These are phyloP conservation scores for Phytophthora quininea DNA, from an alignment of 352 stramenopile species.

Conservation along the genomic window DNA sequence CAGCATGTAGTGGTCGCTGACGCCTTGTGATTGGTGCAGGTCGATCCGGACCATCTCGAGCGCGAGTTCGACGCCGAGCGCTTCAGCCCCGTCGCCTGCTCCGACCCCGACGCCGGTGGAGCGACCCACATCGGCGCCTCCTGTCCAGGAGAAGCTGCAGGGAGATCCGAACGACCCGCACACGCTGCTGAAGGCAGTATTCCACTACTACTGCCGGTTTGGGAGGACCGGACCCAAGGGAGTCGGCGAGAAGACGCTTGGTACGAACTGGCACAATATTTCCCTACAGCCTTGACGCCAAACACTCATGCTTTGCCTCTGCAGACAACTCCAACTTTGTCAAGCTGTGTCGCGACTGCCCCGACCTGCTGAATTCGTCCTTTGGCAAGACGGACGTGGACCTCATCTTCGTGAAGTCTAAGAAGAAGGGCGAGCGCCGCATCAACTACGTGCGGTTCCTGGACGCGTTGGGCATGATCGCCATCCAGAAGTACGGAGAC, in stretches of 20 bases:
- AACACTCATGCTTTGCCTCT: background rate
- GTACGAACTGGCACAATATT: constrained; percentile 28
- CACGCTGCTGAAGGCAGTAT: constrained; percentile 78
- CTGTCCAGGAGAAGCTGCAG: constrained; percentile 44
- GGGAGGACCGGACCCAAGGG: constrained; percentile 73
- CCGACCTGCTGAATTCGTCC: constrained; percentile 52
- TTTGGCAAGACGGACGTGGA: constrained; percentile 86
- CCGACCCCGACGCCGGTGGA: constrained; percentile 9
- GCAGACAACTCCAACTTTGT: constrained; percentile 86
- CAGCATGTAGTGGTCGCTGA: background rate
- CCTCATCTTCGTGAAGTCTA: constrained; percentile 87
- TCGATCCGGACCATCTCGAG: constrained; percentile 14
- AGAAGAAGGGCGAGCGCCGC: constrained; percentile 84
- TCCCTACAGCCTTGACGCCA: background rate
- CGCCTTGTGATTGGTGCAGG: constrained; percentile 2
- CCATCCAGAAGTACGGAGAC: constrained; percentile 78
- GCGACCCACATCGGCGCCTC: constrained; percentile 22
- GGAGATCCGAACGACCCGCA: constrained; percentile 82
- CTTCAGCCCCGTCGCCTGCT: constrained; percentile 8
- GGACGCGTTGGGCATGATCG: constrained; percentile 85
- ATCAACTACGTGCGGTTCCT: constrained; percentile 88
- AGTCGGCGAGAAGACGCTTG: constrained; percentile 67
- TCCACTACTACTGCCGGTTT: constrained; percentile 89
- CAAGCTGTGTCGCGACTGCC: constrained; percentile 85
- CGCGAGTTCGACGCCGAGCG: constrained; percentile 2